Base-by-base conservation (phyloP, 2,329 filamentous ascomycete genomes). In the Xylogone sp. region DNA sequence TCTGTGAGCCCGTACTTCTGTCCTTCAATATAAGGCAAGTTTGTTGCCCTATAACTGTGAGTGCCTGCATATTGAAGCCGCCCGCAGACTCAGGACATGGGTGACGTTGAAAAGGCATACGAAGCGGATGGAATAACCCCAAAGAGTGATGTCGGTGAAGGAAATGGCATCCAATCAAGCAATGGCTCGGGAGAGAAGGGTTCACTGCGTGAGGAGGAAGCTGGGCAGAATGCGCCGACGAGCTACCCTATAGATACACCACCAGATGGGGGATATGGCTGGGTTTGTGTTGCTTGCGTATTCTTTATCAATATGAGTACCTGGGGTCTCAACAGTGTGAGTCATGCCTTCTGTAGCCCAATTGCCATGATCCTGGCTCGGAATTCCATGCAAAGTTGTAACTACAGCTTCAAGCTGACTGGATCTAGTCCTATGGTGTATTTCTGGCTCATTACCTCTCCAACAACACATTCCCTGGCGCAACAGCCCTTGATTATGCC, bases 381-480 rank as follows among this genome's bases (percentile, higher is more conserved):
- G n/a, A n/a, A n/a, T 22, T 6, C n/a, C 9, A 16, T n/a, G 10
- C 21, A n/a, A n/a, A n/a, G n/a, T n/a, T 7, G 43, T 21, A n/a
- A 13, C 20, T 42, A n/a, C n/a, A 16, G n/a, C 34, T 24, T 13
- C 31, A 6, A 50, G 47, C 19, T 42, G 43, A 45, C 31, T 21
- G 42, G 10, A 45, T 34, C 19, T 44, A 78, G 74, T 76, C 79
- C 2, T 88, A 87, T 71, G 88, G 87, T 65, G 84, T 90, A 52
- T 90, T 87, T 56, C 81, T 93, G 13, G 85, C 90, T 16, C 79
- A 90, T 61, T 94, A 93, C 71, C 78, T 93, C 51, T 72, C 76
- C 18, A 78, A 78, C 46, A 72, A 83, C 48, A 74, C 76, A 20
- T 90, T 87, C 56, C 77, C 82, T 0, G 81, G 79, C 13, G 79